These are phyloP conservation scores for Collybia nuda DNA, from an alignment of 768 basidiomycete species.

Conservation along the genomic window DNA sequence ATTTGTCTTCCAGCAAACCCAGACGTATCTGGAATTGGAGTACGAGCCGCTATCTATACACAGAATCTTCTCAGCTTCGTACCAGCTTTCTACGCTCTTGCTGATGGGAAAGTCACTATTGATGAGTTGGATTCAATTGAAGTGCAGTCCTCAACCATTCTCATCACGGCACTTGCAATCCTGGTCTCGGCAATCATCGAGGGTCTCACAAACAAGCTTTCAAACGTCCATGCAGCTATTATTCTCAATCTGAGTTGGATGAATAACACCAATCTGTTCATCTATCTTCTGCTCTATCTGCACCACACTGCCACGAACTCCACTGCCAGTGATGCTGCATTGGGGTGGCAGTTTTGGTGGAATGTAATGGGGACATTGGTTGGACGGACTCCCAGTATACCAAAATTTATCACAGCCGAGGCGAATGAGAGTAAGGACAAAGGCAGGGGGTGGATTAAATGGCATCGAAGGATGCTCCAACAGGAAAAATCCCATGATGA, in stretches of 20 bases:
- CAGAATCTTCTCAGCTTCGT: conserved; percentile 22
- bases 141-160: conserved; percentile 16
- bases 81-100: conserved; percentile 16
- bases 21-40: not conserved
- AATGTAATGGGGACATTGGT: too few relatives aligned
- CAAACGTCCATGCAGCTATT: conserved; percentile 19
- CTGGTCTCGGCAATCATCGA: conserved; percentile 22
- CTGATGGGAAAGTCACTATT: conserved; percentile 15
- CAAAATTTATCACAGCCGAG: too few relatives aligned
- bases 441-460: too few relatives aligned
- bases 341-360: too few relatives aligned
- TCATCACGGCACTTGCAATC: conserved; percentile 23
- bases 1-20: too few relatives aligned
- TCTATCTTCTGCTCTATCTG: conserved; percentile 16
- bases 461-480: too few relatives aligned
- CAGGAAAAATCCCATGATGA: not conserved
- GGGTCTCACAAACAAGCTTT: conserved; percentile 11
- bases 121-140: conserved; percentile 15
- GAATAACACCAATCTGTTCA: conserved; percentile 19
- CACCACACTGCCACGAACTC: not conserved
- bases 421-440: too few relatives aligned
- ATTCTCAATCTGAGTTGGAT: conserved; percentile 26
- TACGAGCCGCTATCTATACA: conserved; percentile 22
- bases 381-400: too few relatives aligned
- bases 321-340: too few relatives aligned